phyloP scores from a whole-genome alignment of 169 alveolate genomes.

The Eimeria brunetti region DNA sequence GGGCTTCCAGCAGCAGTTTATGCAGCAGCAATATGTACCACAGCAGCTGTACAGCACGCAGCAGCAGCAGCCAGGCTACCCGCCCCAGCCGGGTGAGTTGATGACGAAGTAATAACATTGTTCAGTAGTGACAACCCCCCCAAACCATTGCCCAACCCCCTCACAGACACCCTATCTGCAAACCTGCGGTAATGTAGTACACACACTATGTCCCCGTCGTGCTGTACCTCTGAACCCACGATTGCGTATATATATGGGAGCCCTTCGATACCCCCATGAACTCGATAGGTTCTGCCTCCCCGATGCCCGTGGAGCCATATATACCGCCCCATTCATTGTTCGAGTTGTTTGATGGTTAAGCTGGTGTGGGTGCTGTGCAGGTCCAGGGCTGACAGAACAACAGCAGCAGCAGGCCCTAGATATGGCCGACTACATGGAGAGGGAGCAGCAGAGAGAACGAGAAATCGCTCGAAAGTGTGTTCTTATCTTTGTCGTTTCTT shows the following conservation, averaged over 20 bases:
- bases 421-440: slow-evolving; percentile 58
- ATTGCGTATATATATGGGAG: no score
- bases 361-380: background rate
- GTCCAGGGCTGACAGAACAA: background rate
- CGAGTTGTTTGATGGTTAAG: background rate
- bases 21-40: background rate
- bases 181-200: no score
- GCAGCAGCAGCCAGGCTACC: slow-evolving; percentile 43
- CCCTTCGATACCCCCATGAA: no score
- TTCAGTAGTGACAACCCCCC: background rate
- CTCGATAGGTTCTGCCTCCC: no score
- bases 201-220: no score
- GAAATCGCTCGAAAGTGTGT: slow-evolving; percentile 54
- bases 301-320: no score
- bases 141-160: background rate
- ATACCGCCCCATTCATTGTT: no score
- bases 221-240: no score
- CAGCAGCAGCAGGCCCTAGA: slow-evolving; percentile 41
- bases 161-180: background rate
- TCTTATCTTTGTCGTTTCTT: background rate
- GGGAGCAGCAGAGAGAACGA: slow-evolving; percentile 68
- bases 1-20: slow-evolving; percentile 4
- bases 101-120: background rate
- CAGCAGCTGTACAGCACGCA: background rate
- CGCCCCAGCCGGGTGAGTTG: slow-evolving; percentile 17